These are phyloP conservation scores for Fraxinus latifolia DNA, from an alignment of 305 asterid genomes.

Conservation along the genomic window DNA sequence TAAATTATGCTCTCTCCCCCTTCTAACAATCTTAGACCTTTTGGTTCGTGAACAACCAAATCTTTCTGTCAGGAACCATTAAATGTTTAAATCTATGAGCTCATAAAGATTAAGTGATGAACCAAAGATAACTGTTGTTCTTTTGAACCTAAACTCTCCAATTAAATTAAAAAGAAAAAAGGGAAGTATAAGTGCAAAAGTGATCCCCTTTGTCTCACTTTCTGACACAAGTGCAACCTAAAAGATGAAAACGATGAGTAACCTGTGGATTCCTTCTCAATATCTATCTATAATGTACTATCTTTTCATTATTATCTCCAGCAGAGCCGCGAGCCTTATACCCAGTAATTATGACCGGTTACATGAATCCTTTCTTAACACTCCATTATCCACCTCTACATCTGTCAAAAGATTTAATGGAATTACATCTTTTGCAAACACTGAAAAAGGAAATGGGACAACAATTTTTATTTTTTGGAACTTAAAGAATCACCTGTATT, in stretches of 20 bases:
- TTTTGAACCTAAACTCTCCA: background rate
- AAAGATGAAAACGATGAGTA: background rate
- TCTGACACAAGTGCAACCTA: background rate
- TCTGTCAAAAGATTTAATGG: background rate
- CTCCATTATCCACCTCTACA: background rate
- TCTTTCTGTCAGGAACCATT: background rate
- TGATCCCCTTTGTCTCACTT: background rate
- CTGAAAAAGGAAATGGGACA: background rate
- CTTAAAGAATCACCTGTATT: background rate
- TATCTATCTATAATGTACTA: background rate
- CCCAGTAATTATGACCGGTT: background rate
- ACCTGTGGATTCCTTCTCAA: background rate
- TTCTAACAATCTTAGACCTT: background rate
- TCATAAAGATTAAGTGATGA: background rate
- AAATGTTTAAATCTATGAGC: background rate
- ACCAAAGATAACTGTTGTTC: background rate
- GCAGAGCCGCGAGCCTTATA: background rate
- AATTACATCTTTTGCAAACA: background rate
- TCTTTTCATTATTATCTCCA: background rate
- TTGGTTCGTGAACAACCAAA: background rate
- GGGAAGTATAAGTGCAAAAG: background rate
- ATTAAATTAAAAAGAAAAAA: background rate
- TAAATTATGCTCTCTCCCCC: background rate
- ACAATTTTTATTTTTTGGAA: background rate
- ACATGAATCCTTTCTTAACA: background rate